These are phyloP conservation scores for Circinella minor DNA, from an alignment of 371 early-diverging fungal genomes.

Conservation along the genomic window DNA sequence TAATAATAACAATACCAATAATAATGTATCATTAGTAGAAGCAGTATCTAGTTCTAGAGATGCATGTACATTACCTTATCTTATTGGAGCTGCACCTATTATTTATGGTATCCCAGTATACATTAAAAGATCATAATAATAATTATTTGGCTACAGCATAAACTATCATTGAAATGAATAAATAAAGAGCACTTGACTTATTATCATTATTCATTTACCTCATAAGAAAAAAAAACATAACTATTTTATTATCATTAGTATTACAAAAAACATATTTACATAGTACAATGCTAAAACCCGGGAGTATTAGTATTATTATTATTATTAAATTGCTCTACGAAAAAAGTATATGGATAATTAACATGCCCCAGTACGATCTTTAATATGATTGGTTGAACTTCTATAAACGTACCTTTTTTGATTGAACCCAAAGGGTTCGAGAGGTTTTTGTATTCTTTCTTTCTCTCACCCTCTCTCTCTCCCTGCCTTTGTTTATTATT, in stretches of 20 bases:
- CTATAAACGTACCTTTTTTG: background rate
- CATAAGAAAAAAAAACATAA: too few relatives aligned
- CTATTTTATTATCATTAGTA: too few relatives aligned
- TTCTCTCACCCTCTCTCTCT: background rate
- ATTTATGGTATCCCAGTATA: slow-evolving; percentile 94
- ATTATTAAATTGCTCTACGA: background rate
- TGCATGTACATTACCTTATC: slow-evolving; percentile 78
- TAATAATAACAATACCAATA: background rate
- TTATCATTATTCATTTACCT: too few relatives aligned
- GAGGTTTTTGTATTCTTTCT: background rate
- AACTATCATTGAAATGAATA: too few relatives aligned
- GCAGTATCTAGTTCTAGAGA: slow-evolving; percentile 78
- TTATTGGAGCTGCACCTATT: slow-evolving; percentile 95
- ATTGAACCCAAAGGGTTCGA: background rate
- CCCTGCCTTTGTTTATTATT: background rate
- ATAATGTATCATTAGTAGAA: slow-evolving; percentile 61
- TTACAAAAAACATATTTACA: too few relatives aligned
- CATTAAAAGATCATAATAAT: slow-evolving; percentile 18
- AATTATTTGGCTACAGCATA: background rate
- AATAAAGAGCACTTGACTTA: too few relatives aligned
- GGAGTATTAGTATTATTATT: background rate
- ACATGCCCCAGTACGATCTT: background rate
- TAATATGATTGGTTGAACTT: slow-evolving; percentile 2
- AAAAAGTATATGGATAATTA: background rate
- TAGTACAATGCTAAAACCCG: too few relatives aligned